phyloP scores from a whole-genome alignment of 495 filamentous ascomycete genomes.

The Aspergillus cavernicola region DNA sequence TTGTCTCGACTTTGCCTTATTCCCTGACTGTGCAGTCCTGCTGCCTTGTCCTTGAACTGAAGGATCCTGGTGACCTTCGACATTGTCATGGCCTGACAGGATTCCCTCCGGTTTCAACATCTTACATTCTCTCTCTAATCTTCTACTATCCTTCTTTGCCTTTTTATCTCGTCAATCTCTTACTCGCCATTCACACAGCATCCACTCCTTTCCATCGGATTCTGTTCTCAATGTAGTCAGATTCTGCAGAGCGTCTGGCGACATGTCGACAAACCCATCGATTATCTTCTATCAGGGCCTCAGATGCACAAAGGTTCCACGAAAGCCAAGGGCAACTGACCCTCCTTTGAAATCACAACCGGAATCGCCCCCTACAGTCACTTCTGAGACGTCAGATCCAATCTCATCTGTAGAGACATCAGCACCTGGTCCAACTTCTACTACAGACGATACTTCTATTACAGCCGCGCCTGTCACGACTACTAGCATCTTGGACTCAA shows the following conservation, averaged over 20 bases:
- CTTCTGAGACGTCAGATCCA: not conserved
- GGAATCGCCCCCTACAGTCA: not conserved
- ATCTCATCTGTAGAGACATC: not conserved
- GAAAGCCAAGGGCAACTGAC: slow-evolving; percentile 7
- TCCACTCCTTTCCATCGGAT: no score
- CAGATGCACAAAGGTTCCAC: slow-evolving; percentile 21
- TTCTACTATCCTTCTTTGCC: no score
- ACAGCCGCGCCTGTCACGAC: not conserved
- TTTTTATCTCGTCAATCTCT: no score
- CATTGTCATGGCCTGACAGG: not conserved
- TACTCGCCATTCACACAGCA: no score
- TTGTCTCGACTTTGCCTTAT: no score
- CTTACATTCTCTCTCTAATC: not conserved
- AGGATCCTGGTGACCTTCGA: no score
- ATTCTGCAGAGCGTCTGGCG: slow-evolving; percentile 13
- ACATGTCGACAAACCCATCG: slow-evolving; percentile 21
- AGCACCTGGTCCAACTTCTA: not conserved
- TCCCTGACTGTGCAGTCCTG: no score
- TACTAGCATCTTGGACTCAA: not conserved
- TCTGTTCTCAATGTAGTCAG: no score
- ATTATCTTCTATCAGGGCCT: slow-evolving; percentile 20
- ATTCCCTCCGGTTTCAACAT: not conserved
- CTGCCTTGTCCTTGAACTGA: no score
- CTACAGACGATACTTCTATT: not conserved
- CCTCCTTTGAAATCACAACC: not conserved